These are phyloP conservation scores for Candida pseudocylindracea DNA, from an alignment of 1,139 yeast genomes.

Conservation along the genomic window DNA sequence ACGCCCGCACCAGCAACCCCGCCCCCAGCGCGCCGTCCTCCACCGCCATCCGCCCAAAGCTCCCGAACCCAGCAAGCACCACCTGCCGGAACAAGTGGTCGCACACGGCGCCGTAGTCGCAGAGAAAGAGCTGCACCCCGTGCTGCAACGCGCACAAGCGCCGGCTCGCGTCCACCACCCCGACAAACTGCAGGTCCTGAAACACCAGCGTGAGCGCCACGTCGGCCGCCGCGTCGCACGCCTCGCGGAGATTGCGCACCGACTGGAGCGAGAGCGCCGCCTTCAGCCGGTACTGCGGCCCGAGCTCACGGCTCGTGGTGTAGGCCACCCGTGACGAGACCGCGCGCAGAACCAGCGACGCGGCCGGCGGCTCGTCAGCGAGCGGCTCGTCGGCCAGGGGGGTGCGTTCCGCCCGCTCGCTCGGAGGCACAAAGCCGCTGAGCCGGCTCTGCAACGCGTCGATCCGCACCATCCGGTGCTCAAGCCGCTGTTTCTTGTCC, in stretches of 20 bases:
- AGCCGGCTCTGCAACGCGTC: constrained; percentile 48
- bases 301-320: too few relatives aligned
- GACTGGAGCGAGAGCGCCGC: constrained; percentile 28
- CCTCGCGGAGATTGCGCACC: constrained; percentile 26
- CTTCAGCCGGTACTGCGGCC: background rate
- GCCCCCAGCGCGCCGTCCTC: background rate
- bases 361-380: too few relatives aligned
- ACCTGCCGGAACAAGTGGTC: constrained; percentile 63
- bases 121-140: constrained; percentile 52
- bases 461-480: constrained; percentile 48
- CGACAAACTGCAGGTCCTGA: constrained; percentile 53
- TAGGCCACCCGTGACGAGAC: too few relatives aligned
- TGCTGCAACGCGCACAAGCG: constrained; percentile 67
- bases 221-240: constrained; percentile 24
- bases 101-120: constrained; percentile 59
- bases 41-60: constrained; percentile 38
- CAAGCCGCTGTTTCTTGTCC: constrained; percentile 20
- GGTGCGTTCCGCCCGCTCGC: background rate
- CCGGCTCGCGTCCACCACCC: constrained; percentile 51
- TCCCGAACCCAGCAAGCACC: constrained; percentile 56
- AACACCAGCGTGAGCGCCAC: constrained; percentile 41
- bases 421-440: constrained; percentile 15
- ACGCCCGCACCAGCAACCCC: constrained; percentile 1
- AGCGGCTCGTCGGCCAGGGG: background rate
- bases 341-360: too few relatives aligned